Evolutionary conservation across 345 rosid species (phyloP), one percentile per base, ranked within the genome.

Genomic region (Dipteronia sinensis): DNA sequence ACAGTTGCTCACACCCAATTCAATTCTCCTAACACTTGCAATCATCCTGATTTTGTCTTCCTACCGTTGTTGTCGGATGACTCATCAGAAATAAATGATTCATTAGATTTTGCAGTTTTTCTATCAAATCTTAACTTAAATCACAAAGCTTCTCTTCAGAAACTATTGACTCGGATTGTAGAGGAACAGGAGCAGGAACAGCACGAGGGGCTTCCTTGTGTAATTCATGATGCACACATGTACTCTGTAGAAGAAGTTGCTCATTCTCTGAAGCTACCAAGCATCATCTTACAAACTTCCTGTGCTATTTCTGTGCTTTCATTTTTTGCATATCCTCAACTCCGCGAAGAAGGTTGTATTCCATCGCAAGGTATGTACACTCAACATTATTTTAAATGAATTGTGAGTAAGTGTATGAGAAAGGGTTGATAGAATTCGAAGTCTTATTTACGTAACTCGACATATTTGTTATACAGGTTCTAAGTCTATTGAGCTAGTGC

Each of bases 61-160:
- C 25, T n/a, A 5, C 17, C 75, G 4, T 0, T 72, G 23, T 34
- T n/a, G 53, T 53, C 58, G 17, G 65, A 47, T 69, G 67, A 3
- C 25, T 19, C 11, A 67, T 13, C 23, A 16, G 58, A 42, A 42
- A 67, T 64, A 9, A 10, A 78, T 15, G 20, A 34, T 11, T 78
- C 87, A 3, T 65, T 78, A 0, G 66, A 85, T 42, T 47, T 82
- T 5, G 4, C 79, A 2, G 61, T 44, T 12, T 20, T 84, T 25
- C 2, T 87, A 17, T 53, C 42, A 15, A 23, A 40, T 53, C 85
- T 90, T 25, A 88, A 86, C 46, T 47, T 49, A 49, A 84, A 77
- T 2, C 87, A 88, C 67, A 76, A 65, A 73, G 74, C 69, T 10
- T 61, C 82, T 0, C 71, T 90, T 7, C 78, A 16, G 22, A 1